These are phyloP conservation scores for Aspergillus nomiae DNA, from an alignment of 2,329 filamentous ascomycete genomes.

Conservation along the genomic window DNA sequence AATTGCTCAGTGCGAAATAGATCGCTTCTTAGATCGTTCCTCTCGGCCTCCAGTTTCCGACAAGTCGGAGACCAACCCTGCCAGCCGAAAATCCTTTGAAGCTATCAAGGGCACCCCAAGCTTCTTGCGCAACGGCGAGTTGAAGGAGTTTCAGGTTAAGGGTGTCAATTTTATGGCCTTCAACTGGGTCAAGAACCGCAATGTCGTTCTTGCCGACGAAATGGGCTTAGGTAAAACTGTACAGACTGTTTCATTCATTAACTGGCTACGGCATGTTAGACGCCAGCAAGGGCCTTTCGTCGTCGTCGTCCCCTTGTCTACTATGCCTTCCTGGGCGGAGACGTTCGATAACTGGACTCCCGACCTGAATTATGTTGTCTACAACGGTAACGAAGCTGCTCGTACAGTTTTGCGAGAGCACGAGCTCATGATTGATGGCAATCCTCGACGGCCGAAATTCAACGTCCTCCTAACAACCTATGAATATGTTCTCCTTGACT, in stretches of 20 bases:
- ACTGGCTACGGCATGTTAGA: constrained; percentile 90
- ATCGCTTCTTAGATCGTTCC: constrained; percentile 83
- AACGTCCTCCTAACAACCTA: constrained; percentile 98
- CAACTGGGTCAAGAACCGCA: constrained; percentile 92
- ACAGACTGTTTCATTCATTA: constrained; percentile 94
- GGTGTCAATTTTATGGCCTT: constrained; percentile 94
- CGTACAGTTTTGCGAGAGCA: constrained; percentile 87
- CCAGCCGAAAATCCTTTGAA: constrained; percentile 72
- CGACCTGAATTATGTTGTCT: constrained; percentile 95
- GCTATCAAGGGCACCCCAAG: constrained; percentile 77
- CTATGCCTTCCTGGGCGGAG: constrained; percentile 97
- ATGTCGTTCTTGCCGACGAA: constrained; percentile 96
- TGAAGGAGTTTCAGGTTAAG: constrained; percentile 90
- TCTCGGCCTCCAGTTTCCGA: constrained; percentile 81
- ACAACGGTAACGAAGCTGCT: constrained; percentile 85
- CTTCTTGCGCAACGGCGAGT: constrained; percentile 80
- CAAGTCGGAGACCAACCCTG: constrained; percentile 71
- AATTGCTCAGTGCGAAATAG: constrained; percentile 84
- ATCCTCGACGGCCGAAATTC: constrained; percentile 88
- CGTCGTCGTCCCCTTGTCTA: constrained; percentile 94
- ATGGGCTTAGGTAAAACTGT: constrained; percentile 99
- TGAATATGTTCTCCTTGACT: constrained; percentile 89
- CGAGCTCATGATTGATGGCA: constrained; percentile 83
- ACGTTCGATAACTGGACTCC: constrained; percentile 97
- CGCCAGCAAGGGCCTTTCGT: constrained; percentile 92